Evolutionary conservation across 208 protist species (phyloP).

Genomic region (Tritrichomonas foetus): DNA sequence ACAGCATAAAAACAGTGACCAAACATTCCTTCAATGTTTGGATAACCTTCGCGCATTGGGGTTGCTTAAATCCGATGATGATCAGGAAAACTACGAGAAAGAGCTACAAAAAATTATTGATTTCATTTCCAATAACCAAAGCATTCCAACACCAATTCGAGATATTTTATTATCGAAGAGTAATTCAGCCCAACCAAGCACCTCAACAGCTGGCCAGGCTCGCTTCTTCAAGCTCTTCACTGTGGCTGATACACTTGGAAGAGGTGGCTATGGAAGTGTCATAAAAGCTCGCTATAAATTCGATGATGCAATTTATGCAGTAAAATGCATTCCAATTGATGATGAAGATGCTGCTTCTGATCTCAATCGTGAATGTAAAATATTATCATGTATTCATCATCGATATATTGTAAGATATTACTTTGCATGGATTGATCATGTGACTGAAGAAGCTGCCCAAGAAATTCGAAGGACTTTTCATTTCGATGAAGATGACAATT

Average conservation of each 20-base stretch:
- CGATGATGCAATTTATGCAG: background rate
- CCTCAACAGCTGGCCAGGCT: background rate
- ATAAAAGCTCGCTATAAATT: background rate
- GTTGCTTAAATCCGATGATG: too few relatives aligned
- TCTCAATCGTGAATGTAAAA: background rate
- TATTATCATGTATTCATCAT: background rate
- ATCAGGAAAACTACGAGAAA: too few relatives aligned
- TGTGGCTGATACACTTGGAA: background rate
- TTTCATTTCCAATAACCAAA: too few relatives aligned
- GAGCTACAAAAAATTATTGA: too few relatives aligned
- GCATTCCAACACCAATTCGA: too few relatives aligned
- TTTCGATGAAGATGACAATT: background rate
- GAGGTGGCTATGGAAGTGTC: conserved; percentile 9
- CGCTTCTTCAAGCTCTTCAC: background rate
- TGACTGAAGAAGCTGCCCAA: background rate
- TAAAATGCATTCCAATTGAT: background rate
- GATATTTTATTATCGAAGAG: too few relatives aligned
- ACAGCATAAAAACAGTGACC: too few relatives aligned
- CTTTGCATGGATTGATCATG: background rate
- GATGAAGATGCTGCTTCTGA: background rate
- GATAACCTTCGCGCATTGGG: too few relatives aligned
- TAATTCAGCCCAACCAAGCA: too few relatives aligned
- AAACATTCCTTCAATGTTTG: too few relatives aligned
- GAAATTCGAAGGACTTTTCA: background rate
- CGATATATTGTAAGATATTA: background rate